Base-by-base conservation (phyloP, 768 basidiomycete genomes). In the Tricholoma sp. region DNA sequence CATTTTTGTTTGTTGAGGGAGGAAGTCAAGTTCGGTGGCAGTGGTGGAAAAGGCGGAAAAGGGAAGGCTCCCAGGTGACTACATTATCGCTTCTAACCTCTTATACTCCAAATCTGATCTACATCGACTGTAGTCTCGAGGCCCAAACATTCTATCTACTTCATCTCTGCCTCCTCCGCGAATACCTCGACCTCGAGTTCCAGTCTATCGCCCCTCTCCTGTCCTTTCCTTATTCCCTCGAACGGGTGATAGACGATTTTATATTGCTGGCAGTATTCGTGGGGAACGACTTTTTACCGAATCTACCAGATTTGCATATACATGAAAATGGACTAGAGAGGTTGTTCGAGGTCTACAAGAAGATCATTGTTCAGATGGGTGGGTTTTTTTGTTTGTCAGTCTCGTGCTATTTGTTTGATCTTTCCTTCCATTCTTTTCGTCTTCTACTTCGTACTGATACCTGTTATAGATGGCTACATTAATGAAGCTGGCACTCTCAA, bases 121-220 rank as follows among this genome's bases (percentile, higher is more conserved):
- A 32, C 24, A 22, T 59, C 14, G 9, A 39, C 14, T 47, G 7
- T 50, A 80, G 79, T 52, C 70, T 88, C 57, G 91, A 94, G 66
- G 77, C 88, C 0, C 89, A 89, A 59, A 98, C 85, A 69, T 99
- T 99, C 74, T 98, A 94, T 73, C 80, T 99, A 16, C 77, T 99
- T 53, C 97, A 99, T 71, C 79, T 99, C 22, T 96, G 89, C 3
- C 78, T 99, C 41, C 83, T 99, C 80, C 86, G 97, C 65, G 97
- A 99, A 72, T 99, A 99, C 69, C 85, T 99, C 63, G 90, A 99
- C 71, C 82, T 97, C 60, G 97, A 99, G 71, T 99, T 99, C 72
- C 82, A 76, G 64, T 81, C 84, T 62, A 83, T 94, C 52, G 80
- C 81, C 57, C 77, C 80, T 1, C 64, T 76, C 18, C 74, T 94